Conservation (phyloP, 2,329 filamentous ascomycete species). For the Ceratocystis lukuohia region DNA sequence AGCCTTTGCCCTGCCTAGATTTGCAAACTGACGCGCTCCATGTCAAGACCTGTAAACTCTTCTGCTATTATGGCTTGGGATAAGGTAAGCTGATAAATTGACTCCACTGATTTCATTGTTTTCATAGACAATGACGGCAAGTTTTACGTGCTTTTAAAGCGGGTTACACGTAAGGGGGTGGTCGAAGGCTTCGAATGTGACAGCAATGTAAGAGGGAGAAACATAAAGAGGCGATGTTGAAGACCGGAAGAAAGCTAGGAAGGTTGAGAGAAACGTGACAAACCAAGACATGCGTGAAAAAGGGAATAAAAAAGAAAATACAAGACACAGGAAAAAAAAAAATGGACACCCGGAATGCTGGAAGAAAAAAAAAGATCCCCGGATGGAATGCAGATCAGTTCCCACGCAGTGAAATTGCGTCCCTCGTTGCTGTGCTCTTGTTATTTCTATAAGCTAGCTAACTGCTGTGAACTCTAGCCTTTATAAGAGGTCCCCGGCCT, state of each 20-base stretch:
- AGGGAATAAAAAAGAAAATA: not conserved
- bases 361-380: conserved; percentile 1
- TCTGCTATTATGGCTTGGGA: no score
- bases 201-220: conserved; percentile 5
- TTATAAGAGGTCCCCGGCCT: not conserved
- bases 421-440: conserved; percentile 3
- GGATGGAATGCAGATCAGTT: conserved; percentile 8
- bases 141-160: not conserved
- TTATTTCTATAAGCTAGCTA: not conserved
- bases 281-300: not conserved
- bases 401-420: conserved; percentile 2
- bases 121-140: not conserved
- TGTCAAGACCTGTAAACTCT: no score
- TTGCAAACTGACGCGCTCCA: no score
- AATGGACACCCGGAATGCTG: conserved; percentile 6
- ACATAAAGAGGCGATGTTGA: not conserved
- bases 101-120: no score
- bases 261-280: conserved; percentile 1
- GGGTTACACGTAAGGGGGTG: not conserved
- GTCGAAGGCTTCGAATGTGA: not conserved
- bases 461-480: not conserved
- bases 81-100: no score
- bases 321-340: not conserved
- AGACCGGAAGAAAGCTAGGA: not conserved
- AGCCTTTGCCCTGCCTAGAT: not conserved